phyloP scores from a whole-genome alignment of 345 rosid species.

The Boechera retrofracta region DNA sequence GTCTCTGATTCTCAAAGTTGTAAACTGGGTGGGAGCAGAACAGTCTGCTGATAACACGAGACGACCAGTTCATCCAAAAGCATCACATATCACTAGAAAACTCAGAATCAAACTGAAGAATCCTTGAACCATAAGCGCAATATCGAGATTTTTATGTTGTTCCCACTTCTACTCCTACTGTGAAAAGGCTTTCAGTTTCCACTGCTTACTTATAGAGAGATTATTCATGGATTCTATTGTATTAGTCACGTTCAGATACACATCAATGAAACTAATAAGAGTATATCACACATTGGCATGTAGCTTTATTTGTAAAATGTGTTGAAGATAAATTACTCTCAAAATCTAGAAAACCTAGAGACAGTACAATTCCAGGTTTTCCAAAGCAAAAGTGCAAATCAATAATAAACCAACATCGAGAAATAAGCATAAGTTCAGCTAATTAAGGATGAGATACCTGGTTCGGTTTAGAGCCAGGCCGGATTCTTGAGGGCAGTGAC shows the following conservation, averaged over 20 bases:
- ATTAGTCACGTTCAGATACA: conserved; percentile 27
- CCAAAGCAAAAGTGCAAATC: conserved; percentile 25
- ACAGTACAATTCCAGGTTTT: neutral
- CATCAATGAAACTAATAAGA: conserved; percentile 14
- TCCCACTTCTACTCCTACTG: conserved; percentile 26
- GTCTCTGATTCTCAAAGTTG: conserved; percentile 71
- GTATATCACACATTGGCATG: neutral
- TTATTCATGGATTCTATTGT: conserved; percentile 32
- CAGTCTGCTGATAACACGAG: conserved; percentile 57
- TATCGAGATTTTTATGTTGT: neutral
- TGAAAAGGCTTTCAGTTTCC: conserved; percentile 16
- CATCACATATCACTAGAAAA: conserved; percentile 72
- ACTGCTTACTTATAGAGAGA: conserved; percentile 27
- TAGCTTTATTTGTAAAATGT: conserved; percentile 1
- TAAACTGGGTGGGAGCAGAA: conserved; percentile 91
- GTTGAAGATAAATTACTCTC: conserved; percentile 20
- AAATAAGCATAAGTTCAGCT: neutral
- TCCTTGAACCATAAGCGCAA: conserved; percentile 44
- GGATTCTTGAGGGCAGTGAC: conserved; percentile 82
- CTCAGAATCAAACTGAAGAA: conserved; percentile 87
- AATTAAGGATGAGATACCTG: neutral
- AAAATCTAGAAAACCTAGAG: conserved; percentile 18
- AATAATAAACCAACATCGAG: neutral
- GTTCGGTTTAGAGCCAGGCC: conserved; percentile 71
- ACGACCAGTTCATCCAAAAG: conserved; percentile 79